Base-by-base conservation (phyloP, 2,329 filamentous ascomycete genomes). In the Fusarium incarnatum region DNA sequence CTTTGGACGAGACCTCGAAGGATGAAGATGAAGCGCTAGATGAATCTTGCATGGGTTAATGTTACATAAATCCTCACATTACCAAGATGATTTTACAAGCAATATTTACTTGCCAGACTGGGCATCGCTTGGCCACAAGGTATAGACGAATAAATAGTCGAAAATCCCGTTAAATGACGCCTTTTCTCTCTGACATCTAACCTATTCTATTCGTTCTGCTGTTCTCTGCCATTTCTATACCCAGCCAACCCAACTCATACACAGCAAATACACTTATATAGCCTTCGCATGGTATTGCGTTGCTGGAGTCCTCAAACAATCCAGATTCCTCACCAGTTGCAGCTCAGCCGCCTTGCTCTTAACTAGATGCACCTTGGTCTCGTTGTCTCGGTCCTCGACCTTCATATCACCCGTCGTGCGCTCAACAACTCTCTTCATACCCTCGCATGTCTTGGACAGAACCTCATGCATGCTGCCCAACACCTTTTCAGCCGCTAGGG, bases 381-480 rank as follows among this genome's bases (percentile, higher is more conserved):
- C 79, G 28, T 82, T 81, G 48, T 82, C 80, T 48, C 82, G 81
- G 30, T 83, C 82, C 53, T 85, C 82, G 42, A 82, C 82, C 37
- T 80, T 78, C 70, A 83, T 79, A 41, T 79, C 77, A 6, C 80
- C 80, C 46, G 76, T 80, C 53, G 81, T 85, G 68, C 79, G 82
- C 72, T 80, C 81, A 68, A 85, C 81, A 62, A 85, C 81, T 13
- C 75, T 80, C 56, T 84, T 82, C 83, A 95, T 88, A 72, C 89
- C 89, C 65, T 85, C 83, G 72, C 90, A 86, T 60, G 94, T 92
- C 71, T 87, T 88, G 65, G 85, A 84, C 46, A 99, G 83, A 41
- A 98, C 89, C 73, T 91, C 89, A 77, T 98, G 93, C 95, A 99
- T 98, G 77, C 92, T 96, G 11, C 92, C 94, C 27, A 98, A 82